These are phyloP conservation scores for Lepidium sativum DNA, from an alignment of 345 rosid genomes.

Conservation along the genomic window DNA sequence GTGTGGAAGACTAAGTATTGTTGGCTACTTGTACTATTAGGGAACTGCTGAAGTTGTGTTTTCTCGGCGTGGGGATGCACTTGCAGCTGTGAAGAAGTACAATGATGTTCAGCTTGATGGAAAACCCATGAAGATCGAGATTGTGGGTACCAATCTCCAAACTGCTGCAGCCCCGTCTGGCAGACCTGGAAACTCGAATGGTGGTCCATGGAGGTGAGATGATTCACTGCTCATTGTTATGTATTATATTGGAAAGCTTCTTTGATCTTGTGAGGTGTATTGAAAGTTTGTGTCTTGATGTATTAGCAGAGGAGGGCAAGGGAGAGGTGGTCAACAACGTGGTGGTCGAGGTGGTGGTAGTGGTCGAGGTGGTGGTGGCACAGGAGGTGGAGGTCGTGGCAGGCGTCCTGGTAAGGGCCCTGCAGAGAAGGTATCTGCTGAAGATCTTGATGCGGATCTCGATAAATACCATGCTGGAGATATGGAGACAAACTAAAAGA, in stretches of 20 bases:
- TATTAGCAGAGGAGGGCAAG: slow-evolving; percentile 20
- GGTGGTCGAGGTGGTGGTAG: slow-evolving; percentile 33
- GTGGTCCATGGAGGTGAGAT: slow-evolving; percentile 47
- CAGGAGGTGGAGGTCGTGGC: slow-evolving; percentile 48
- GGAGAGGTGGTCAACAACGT: slow-evolving; percentile 44
- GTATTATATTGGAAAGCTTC: neutral
- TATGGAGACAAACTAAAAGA: slow-evolving; percentile 55
- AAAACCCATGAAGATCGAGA: slow-evolving; percentile 91
- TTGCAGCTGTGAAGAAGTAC: slow-evolving; percentile 85
- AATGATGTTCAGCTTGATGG: slow-evolving; percentile 95
- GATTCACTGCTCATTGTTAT: neutral
- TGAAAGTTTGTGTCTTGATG: slow-evolving; percentile 5
- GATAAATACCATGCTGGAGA: slow-evolving; percentile 76
- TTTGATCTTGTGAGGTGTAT: neutral
- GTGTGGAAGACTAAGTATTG: neutral
- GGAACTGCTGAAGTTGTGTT: slow-evolving; percentile 93
- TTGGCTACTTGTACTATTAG: slow-evolving; percentile 38
- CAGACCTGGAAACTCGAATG: slow-evolving; percentile 34
- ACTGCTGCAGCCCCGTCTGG: slow-evolving; percentile 41
- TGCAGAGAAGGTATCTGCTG: slow-evolving; percentile 74
- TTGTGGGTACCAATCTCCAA: slow-evolving; percentile 60
- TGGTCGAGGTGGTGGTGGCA: slow-evolving; percentile 31
- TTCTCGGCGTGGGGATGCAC: slow-evolving; percentile 64
- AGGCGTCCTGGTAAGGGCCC: slow-evolving; percentile 66
- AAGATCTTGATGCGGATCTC: slow-evolving; percentile 94